Conservation (phyloP, 176 grass and related monocot species). For the Juncus effusus region DNA sequence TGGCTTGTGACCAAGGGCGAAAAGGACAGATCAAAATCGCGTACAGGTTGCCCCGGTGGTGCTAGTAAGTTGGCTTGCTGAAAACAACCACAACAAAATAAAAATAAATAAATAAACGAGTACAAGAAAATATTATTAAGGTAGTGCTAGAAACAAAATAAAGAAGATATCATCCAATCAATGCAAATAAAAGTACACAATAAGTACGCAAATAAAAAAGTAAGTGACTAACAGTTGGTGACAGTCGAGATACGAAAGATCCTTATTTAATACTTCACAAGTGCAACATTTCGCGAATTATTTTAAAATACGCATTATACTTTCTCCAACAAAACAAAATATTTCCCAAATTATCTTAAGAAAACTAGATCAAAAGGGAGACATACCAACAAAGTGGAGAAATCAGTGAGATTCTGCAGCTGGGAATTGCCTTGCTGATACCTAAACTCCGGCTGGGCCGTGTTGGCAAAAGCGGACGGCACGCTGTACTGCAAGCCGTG, state of each 20-base stretch:
- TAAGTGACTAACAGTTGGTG: too few relatives aligned
- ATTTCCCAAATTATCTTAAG: too few relatives aligned
- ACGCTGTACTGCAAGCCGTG: slow-evolving; percentile 72
- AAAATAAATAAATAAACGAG: slow-evolving; percentile 22
- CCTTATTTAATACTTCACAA: too few relatives aligned
- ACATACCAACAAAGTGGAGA: slow-evolving; percentile 80
- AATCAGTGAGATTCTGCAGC: slow-evolving; percentile 62
- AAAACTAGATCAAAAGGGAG: too few relatives aligned
- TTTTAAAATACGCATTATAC: too few relatives aligned
- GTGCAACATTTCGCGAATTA: too few relatives aligned
- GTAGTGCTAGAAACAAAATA: too few relatives aligned
- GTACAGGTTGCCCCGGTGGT: slow-evolving; percentile 55
- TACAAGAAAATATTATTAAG: neutral
- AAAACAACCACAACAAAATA: slow-evolving; percentile 27
- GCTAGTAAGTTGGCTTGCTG: slow-evolving; percentile 93
- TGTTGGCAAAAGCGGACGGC: slow-evolving; percentile 64
- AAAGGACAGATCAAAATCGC: slow-evolving; percentile 68
- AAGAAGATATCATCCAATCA: too few relatives aligned
- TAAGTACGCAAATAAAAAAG: too few relatives aligned
- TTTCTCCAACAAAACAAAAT: too few relatives aligned
- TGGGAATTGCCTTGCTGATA: slow-evolving; percentile 69
- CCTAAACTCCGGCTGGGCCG: slow-evolving; percentile 44
- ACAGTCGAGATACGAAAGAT: too few relatives aligned
- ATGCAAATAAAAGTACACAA: too few relatives aligned
- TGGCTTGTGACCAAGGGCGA: slow-evolving; percentile 56